Percentiles rank a stretch among this genome's conserved stretches.
Evolutionary conservation across 2,329 filamentous ascomycete species (phyloP).

Genomic region (Diaporthe sp.): DNA sequence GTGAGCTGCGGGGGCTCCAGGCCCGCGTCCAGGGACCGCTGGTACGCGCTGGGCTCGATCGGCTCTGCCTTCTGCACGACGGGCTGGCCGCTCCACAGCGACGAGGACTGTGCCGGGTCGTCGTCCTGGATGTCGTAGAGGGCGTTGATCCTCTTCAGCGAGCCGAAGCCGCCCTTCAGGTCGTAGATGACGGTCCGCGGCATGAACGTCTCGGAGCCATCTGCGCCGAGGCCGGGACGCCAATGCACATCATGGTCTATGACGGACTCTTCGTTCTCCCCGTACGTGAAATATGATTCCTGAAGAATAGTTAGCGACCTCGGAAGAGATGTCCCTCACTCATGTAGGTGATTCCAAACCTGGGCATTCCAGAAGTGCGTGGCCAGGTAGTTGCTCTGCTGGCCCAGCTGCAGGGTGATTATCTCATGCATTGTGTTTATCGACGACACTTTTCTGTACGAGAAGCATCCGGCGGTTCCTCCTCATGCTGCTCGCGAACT

Average conservation of each 20-base stretch:
- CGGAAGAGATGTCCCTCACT: not conserved
- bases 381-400: conserved; percentile 91
- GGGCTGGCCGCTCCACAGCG: conserved; percentile 69
- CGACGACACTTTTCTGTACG: not conserved
- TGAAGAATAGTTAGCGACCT: conserved; percentile 52
- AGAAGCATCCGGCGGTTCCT: no score
- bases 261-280: conserved; percentile 73
- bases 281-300: conserved; percentile 98
- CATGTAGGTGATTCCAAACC: conserved; percentile 58
- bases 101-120: conserved; percentile 45
- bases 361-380: conserved; percentile 99
- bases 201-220: conserved; percentile 92
- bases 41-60: conserved; percentile 82
- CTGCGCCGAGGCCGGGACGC: conserved; percentile 83
- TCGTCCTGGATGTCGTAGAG: conserved; percentile 76
- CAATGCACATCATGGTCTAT: conserved; percentile 92
- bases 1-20: conserved; percentile 74
- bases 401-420: conserved; percentile 91
- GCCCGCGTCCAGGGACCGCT: conserved; percentile 83
- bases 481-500: not conserved
- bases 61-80: conserved; percentile 77
- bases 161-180: conserved; percentile 92
- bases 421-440: conserved; percentile 88
- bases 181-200: conserved; percentile 95
- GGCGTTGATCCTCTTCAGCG: conserved; percentile 87